Percentiles rank a stretch among this genome's conserved stretches.
Conservation (phyloP, 345 rosid species). For the Hevea brasiliensis region DNA sequence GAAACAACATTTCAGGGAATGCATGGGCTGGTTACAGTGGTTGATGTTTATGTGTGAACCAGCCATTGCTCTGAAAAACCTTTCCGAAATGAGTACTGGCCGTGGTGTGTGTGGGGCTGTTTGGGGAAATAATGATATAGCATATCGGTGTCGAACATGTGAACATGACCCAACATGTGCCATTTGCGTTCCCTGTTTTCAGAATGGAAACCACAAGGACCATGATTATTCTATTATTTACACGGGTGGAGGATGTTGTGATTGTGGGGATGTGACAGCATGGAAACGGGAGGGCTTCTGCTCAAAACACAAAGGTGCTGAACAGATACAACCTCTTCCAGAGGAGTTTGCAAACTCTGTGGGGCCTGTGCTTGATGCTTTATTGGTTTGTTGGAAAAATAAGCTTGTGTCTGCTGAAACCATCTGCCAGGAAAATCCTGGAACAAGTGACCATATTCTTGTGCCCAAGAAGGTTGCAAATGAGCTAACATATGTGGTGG, state of each 20-base stretch:
- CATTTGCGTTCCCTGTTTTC: conserved; percentile 88
- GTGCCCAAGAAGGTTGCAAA: conserved; percentile 47
- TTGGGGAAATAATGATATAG: conserved; percentile 88
- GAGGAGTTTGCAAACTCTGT: conserved; percentile 58
- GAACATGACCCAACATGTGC: conserved; percentile 94
- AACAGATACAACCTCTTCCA: conserved; percentile 85
- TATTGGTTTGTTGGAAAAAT: conserved; percentile 60
- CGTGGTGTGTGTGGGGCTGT: conserved; percentile 95
- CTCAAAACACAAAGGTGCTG: conserved; percentile 86
- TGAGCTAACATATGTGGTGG: conserved; percentile 63
- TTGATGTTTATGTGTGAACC: conserved; percentile 82
- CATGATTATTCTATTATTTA: conserved; percentile 82
- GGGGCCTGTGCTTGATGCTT: conserved; percentile 73
- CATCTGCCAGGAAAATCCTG: conserved; percentile 33
- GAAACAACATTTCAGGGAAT: conserved; percentile 50
- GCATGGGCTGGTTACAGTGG: conserved; percentile 79
- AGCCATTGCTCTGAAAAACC: conserved; percentile 39
- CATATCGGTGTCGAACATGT: conserved; percentile 83
- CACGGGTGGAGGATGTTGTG: conserved; percentile 95
- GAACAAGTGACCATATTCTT: conserved; percentile 30
- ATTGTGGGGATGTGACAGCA: conserved; percentile 95
- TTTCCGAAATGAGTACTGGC: conserved; percentile 48
- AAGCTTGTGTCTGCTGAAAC: conserved; percentile 55
- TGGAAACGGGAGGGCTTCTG: conserved; percentile 96
- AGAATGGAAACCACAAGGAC: conserved; percentile 66